Base-by-base conservation (phyloP, 2,329 filamentous ascomycete species). In the Dothiorella sarmentorum region DNA sequence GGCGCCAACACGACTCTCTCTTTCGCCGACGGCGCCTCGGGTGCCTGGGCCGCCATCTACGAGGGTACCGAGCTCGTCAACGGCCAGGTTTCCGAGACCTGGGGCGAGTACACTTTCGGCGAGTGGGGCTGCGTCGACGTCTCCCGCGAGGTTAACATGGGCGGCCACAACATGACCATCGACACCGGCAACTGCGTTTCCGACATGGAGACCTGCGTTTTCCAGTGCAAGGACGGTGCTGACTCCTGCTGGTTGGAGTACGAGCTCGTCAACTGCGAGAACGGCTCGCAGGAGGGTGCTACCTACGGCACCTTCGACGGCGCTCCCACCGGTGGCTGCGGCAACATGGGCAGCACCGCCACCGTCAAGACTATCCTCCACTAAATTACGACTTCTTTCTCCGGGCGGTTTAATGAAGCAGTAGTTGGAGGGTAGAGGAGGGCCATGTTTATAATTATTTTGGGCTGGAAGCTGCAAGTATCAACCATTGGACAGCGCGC, bases 71-170 rank as follows among this genome's bases (percentile, higher is more conserved):
- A 37, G 56, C 70, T 71, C 29, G 67, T 67, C 58, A 59, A 65
- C 58, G 76, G 76, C 35, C 75, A 76, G 65, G 64, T 77, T 49
- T 63, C 66, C 62, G 72, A 79, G 62, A 77, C 76, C 29, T 78
- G 76, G 74, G 73, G 70, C 56, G 77, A 79, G 69, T 74, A 71
- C 58, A 77, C 70, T 58, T 75, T 73, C 35, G 73, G 72, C 43
- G 59, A 44, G 1, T 67, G 61, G 17, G 76, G 75, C 61, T 72
- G 71, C 37, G 72, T 77, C 59, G 73, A 79, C 62, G 68, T 79
- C 56, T 76, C 73, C 37, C 71, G 75, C 33, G 70, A 76, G 61
- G 70, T 77, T 66, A 76, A 76, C 68, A 78, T 77, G 76, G 62
- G 64, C 49, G 78, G 78, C 33, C 67, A 71, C 63, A 60, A 37